Evolutionary conservation across 2,329 filamentous ascomycete genomes (phyloP).

Genomic region (Metarhizium humberi): DNA sequence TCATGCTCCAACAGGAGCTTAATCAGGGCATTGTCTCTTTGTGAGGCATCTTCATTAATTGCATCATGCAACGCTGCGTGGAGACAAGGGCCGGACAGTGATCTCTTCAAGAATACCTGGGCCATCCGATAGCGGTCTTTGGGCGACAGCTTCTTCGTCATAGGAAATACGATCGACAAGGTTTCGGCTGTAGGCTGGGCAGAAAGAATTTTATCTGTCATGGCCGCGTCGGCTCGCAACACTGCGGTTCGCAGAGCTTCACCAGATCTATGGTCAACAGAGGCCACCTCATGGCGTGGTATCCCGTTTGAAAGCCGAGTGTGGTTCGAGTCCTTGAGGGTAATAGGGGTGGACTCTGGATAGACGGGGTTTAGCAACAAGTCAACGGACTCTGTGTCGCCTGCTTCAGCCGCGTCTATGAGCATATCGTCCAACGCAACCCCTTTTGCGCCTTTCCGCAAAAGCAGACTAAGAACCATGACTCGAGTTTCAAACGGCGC

Average conservation of each 20-base stretch:
- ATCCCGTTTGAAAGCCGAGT: slow-evolving; percentile 13
- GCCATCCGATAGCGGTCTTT: slow-evolving; percentile 37
- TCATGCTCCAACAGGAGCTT: slow-evolving; percentile 40
- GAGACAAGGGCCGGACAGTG: slow-evolving; percentile 36
- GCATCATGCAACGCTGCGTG: slow-evolving; percentile 42
- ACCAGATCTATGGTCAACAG: slow-evolving; percentile 42
- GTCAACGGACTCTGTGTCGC: slow-evolving; percentile 36
- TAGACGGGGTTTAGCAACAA: slow-evolving; percentile 42
- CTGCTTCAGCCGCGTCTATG: slow-evolving; percentile 37
- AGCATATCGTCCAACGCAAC: slow-evolving; percentile 37
- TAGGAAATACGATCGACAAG: slow-evolving; percentile 38
- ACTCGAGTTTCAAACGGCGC: slow-evolving; percentile 35
- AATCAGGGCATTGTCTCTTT: slow-evolving; percentile 42
- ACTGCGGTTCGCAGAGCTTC: slow-evolving; percentile 42
- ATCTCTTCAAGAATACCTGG: slow-evolving; percentile 39
- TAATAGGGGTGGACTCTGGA: slow-evolving; percentile 15
- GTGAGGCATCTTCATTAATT: slow-evolving; percentile 37
- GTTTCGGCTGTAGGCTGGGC: slow-evolving; percentile 37
- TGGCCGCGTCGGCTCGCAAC: slow-evolving; percentile 30
- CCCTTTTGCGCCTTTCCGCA: slow-evolving; percentile 42
- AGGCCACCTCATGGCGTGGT: slow-evolving; percentile 35
- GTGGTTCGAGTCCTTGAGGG: slow-evolving; percentile 10
- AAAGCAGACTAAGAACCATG: slow-evolving; percentile 32
- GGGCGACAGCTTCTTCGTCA: slow-evolving; percentile 31
- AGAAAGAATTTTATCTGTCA: slow-evolving; percentile 36